Evolutionary conservation across 768 basidiomycete species (phyloP), one percentile per base, ranked within the genome.

Genomic region (Xerocomus potaroensis): DNA sequence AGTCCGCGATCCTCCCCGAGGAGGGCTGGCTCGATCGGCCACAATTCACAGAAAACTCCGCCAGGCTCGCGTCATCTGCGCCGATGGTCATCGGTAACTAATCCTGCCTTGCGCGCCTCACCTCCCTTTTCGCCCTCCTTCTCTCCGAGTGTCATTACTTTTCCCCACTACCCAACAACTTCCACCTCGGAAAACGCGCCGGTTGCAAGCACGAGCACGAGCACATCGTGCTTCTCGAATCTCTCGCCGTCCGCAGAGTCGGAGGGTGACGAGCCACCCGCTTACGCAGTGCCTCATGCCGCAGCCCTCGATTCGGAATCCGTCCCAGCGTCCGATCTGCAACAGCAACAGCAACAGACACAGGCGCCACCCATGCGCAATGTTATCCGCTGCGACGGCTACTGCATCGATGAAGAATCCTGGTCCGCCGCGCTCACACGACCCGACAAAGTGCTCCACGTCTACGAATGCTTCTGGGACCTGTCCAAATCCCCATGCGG

Each of bases 391-490:
- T 67, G 65, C 44, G 65, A 66, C 41, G 52, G 59, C 30, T 23
- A 49, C 43, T 38, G 53, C 38, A 51, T 65, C 33, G 64, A 65
- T 48, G 63, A 66, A 12, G 61, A 60, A 19, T 54, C 63, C 24
- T 46, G 66, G 58, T 50, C 52, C 1, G 54, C 46, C 7, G 55
- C 63, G 5, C 41, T 61, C 41, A 43, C 53, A 16, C 57, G 55
- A 11, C 49, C 47, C 0, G 65, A 60, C 50, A 55, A 60, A 21
- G 34, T 43, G 33, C 33, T 64, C 8, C 55, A 67, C 49, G 53
- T 66, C 24, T 66, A 65, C 47, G 59, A 65, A 34, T 65, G 64
- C 26, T 54, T 59, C 38, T 67, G 64, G 64, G 56, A 61, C 43
- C 43, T 47, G 23, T 3, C 42, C 24, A 44, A 61, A 35, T 38